Evolutionary conservation across 2,329 filamentous ascomycete species (phyloP).

Genomic region (Botrytis byssoidea): DNA sequence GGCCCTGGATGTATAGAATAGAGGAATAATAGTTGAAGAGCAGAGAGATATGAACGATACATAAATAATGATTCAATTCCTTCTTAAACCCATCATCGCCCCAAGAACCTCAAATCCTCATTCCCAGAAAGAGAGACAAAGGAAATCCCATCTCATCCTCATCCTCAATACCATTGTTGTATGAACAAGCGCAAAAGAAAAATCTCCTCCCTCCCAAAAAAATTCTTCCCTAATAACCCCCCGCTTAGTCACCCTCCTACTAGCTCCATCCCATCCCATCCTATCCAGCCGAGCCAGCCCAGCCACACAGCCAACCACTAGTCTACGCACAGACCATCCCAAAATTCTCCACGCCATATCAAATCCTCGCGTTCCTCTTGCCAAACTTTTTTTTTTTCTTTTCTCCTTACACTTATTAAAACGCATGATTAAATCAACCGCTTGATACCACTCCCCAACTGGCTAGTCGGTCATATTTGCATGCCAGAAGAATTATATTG

Average conservation of each 20-base stretch:
- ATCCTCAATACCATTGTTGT: not conserved
- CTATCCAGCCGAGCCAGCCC: too few species aligned
- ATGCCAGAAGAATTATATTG: constrained; percentile 32
- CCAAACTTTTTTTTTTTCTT: constrained; percentile 8
- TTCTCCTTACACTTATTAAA: constrained; percentile 30
- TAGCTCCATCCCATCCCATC: not conserved
- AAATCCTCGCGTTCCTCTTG: not conserved
- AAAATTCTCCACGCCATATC: not conserved
- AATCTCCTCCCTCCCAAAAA: not conserved
- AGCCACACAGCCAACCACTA: too few species aligned
- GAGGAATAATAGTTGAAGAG: not conserved
- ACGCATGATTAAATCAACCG: constrained; percentile 37
- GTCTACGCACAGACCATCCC: not conserved
- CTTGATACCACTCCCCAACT: constrained; percentile 33
- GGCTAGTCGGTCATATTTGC: constrained; percentile 37
- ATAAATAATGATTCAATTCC: too few species aligned
- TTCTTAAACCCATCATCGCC: too few species aligned
- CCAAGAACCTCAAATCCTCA: not conserved
- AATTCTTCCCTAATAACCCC: not conserved
- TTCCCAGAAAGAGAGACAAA: not conserved
- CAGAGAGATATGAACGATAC: too few species aligned
- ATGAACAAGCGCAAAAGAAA: not conserved
- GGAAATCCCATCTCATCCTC: not conserved
- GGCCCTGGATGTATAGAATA: too few species aligned
- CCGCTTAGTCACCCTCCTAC: constrained; percentile 5